Evolutionary conservation across 306 rosid genomes (phyloP).

Genomic region (Medicago arabica): DNA sequence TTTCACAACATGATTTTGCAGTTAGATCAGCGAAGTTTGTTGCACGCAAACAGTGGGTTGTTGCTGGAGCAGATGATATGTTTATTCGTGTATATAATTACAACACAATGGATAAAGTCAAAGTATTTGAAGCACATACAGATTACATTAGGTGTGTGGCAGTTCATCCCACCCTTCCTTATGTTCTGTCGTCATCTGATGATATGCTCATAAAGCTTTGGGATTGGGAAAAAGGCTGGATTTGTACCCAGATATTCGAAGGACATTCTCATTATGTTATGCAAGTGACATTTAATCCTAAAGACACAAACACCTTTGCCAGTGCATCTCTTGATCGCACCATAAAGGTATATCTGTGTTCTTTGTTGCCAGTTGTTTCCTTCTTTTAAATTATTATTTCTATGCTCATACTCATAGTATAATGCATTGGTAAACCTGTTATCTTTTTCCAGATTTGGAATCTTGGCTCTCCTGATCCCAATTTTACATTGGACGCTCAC

Average conservation of each 20-base stretch:
- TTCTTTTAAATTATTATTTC: constrained; percentile 6
- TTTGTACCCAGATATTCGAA: constrained; percentile 97
- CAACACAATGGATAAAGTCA: constrained; percentile 95
- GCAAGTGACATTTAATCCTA: constrained; percentile 99
- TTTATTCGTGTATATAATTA: constrained; percentile 96
- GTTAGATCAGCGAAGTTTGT: constrained; percentile 99
- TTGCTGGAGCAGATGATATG: constrained; percentile 99
- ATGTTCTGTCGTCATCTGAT: constrained; percentile 95
- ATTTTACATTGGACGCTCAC: constrained; percentile 98
- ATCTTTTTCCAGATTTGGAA: constrained; percentile 84
- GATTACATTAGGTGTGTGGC: constrained; percentile 98
- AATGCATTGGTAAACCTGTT: constrained; percentile 38
- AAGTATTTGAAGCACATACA: constrained; percentile 97
- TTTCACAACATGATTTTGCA: constrained; percentile 52
- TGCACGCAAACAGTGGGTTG: constrained; percentile 97
- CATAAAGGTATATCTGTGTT: constrained; percentile 72
- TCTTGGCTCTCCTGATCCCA: constrained; percentile 98
- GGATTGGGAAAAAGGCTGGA: constrained; percentile 99
- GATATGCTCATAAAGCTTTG: constrained; percentile 99
- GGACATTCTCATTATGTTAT: constrained; percentile 99
- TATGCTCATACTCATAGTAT: constrained; percentile 39
- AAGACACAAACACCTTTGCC: constrained; percentile 99
- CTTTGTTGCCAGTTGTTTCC: constrained; percentile 27
- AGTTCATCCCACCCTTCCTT: constrained; percentile 98
- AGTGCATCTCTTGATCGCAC: constrained; percentile 99